Percentiles rank a stretch among this genome's conserved stretches.
phyloP scores from a whole-genome alignment of 2,329 filamentous ascomycete species.

The Aulographum hederae region DNA sequence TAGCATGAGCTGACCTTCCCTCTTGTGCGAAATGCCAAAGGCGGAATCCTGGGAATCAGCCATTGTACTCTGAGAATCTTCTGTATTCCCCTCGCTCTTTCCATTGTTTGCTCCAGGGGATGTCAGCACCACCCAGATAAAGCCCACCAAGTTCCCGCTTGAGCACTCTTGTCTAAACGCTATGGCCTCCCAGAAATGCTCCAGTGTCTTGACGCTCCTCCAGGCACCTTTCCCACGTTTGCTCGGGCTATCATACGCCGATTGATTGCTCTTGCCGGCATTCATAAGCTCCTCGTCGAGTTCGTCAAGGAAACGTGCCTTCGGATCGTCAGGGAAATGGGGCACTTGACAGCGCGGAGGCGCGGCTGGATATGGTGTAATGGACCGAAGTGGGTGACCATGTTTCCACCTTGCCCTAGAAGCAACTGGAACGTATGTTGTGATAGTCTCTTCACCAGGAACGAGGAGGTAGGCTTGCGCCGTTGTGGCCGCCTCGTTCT shows the following conservation, averaged over 20 bases:
- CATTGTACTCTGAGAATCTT: background rate
- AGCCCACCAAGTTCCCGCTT: slow-evolving; percentile 78
- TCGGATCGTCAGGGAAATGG: slow-evolving; percentile 87
- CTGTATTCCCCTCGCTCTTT: background rate
- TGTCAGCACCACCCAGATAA: slow-evolving; percentile 77
- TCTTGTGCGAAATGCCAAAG: background rate
- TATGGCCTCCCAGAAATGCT: slow-evolving; percentile 99
- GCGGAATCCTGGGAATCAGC: background rate
- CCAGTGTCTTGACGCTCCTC: slow-evolving; percentile 66
- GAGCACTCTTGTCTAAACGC: slow-evolving; percentile 91
- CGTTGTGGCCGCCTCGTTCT: slow-evolving; percentile 14
- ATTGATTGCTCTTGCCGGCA: slow-evolving; percentile 8
- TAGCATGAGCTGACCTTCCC: background rate
- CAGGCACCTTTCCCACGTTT: slow-evolving; percentile 48
- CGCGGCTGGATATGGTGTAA: slow-evolving; percentile 49
- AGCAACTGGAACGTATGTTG: slow-evolving; percentile 53
- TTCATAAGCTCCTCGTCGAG: slow-evolving; percentile 65
- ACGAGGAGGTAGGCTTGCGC: slow-evolving; percentile 71
- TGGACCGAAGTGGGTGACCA: slow-evolving; percentile 55
- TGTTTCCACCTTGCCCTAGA: slow-evolving; percentile 28
- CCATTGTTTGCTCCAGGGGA: slow-evolving; percentile 27
- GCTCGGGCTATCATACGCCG: slow-evolving; percentile 12
- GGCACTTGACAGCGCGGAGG: slow-evolving; percentile 75
- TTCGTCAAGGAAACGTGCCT: slow-evolving; percentile 74
- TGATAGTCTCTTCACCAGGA: slow-evolving; percentile 65